phyloP scores from a whole-genome alignment of 495 filamentous ascomycete genomes.

The Chaetomium cochliodes region DNA sequence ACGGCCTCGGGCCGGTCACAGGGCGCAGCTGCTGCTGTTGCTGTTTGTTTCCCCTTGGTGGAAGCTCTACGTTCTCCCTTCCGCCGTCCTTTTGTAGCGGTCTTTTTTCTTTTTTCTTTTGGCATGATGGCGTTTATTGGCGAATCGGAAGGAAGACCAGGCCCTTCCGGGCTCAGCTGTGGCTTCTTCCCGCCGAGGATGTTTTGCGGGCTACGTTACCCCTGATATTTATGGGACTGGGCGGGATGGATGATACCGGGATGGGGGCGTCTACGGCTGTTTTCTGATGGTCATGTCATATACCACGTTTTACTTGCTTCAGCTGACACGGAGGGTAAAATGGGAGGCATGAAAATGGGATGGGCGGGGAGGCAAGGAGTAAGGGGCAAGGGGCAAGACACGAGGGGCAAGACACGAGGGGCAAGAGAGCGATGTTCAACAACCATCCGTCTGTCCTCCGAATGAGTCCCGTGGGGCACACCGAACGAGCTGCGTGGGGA shows the following conservation, averaged over 20 bases:
- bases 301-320: slow-evolving; percentile 4
- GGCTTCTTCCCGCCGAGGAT: neutral
- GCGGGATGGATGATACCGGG: slow-evolving; percentile 12
- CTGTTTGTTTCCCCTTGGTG: neutral
- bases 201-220: slow-evolving; percentile 1
- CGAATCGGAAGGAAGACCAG: neutral
- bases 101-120: neutral
- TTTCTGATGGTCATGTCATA: slow-evolving; percentile 5
- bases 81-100: neutral
- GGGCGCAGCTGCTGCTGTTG: neutral
- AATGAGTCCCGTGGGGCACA: neutral
- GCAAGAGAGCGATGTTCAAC: too few relatives aligned
- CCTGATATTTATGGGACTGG: neutral
- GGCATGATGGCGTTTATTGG: slow-evolving; percentile 8
- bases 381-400: neutral
- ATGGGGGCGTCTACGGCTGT: slow-evolving; percentile 4
- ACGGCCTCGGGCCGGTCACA: neutral
- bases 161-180: neutral
- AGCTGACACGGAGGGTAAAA: neutral
- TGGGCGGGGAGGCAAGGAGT: neutral
- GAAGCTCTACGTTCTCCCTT: neutral
- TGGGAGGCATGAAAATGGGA: neutral
- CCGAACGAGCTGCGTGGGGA: neutral
- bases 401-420: too few relatives aligned
- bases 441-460: neutral